Percentiles rank a stretch among this genome's conserved stretches.
Evolutionary conservation across 2,329 filamentous ascomycete genomes (phyloP).

Genomic region (Coleophoma eucalyptorum): DNA sequence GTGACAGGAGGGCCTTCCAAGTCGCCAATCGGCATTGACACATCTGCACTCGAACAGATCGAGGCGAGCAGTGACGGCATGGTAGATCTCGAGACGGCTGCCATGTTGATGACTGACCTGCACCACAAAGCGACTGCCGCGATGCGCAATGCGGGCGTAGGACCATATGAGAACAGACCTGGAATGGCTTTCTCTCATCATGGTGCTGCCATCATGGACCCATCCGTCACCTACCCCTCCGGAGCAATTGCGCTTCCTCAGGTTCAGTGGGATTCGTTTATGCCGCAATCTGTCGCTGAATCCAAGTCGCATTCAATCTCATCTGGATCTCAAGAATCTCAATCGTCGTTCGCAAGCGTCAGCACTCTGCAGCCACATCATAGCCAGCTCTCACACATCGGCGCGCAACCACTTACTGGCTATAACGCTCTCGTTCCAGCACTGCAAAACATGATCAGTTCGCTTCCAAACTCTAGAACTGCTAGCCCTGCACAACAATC

Average conservation of each 20-base stretch:
- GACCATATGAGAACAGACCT: slow-evolving; percentile 50
- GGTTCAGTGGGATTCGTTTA: slow-evolving; percentile 88
- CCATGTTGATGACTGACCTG: slow-evolving; percentile 97
- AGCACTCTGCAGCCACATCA: slow-evolving; percentile 53
- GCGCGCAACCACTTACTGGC: slow-evolving; percentile 44
- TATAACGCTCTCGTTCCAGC: slow-evolving; percentile 59
- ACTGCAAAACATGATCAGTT: slow-evolving; percentile 69
- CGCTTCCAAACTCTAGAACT: slow-evolving; percentile 63
- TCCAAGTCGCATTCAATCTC: slow-evolving; percentile 73
- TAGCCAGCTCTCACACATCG: slow-evolving; percentile 64
- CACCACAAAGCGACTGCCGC: slow-evolving; percentile 89
- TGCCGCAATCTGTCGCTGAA: slow-evolving; percentile 66
- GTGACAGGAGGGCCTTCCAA: slow-evolving; percentile 63
- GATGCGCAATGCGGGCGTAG: slow-evolving; percentile 52
- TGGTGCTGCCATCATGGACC: slow-evolving; percentile 69
- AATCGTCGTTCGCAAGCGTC: slow-evolving; percentile 57
- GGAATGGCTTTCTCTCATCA: slow-evolving; percentile 72
- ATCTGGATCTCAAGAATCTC: slow-evolving; percentile 66
- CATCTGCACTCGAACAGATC: slow-evolving; percentile 85
- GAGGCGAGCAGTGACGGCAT: slow-evolving; percentile 86
- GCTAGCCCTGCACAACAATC: slow-evolving; percentile 67
- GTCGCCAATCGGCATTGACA: slow-evolving; percentile 75
- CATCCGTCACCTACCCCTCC: slow-evolving; percentile 71
- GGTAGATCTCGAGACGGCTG: slow-evolving; percentile 94
- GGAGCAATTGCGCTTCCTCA: slow-evolving; percentile 79